phyloP scores from a whole-genome alignment of 768 basidiomycete species.

The Cantharellus cinnabarinus region DNA sequence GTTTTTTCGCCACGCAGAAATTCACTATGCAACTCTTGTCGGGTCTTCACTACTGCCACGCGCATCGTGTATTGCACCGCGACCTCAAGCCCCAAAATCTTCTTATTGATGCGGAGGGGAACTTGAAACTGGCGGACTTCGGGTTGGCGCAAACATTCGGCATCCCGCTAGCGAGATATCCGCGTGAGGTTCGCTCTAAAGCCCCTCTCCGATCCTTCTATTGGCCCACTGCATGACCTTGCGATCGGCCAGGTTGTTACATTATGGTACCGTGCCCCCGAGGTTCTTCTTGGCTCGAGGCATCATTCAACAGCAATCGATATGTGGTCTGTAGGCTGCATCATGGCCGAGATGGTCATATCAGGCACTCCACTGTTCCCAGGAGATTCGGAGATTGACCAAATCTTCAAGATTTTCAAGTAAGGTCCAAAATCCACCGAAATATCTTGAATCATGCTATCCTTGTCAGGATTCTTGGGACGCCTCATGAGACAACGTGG shows the following conservation, averaged over 20 bases:
- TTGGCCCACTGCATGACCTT: neutral
- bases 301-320: conserved; percentile 97
- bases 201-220: neutral
- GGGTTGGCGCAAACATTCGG: conserved; percentile 93
- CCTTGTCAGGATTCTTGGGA: conserved; percentile 61
- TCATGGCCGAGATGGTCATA: conserved; percentile 98
- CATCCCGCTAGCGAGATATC: conserved; percentile 97
- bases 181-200: conserved; percentile 57
- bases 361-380: conserved; percentile 77
- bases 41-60: conserved; percentile 85
- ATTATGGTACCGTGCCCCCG: conserved; percentile 92
- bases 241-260: conserved; percentile 62
- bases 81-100: conserved; percentile 95
- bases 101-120: conserved; percentile 72
- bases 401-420: conserved; percentile 99
- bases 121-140: conserved; percentile 92
- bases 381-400: conserved; percentile 98
- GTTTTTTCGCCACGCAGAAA: conserved; percentile 34
- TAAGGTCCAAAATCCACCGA: conserved; percentile 17
- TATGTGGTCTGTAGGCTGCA: conserved; percentile 99
- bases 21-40: conserved; percentile 86
- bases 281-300: conserved; percentile 84
- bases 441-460: neutral
- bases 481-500: conserved; percentile 81
- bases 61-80: conserved; percentile 88